Base-by-base conservation (phyloP, 2,329 filamentous ascomycete species). In the Sarocladium oryzae region DNA sequence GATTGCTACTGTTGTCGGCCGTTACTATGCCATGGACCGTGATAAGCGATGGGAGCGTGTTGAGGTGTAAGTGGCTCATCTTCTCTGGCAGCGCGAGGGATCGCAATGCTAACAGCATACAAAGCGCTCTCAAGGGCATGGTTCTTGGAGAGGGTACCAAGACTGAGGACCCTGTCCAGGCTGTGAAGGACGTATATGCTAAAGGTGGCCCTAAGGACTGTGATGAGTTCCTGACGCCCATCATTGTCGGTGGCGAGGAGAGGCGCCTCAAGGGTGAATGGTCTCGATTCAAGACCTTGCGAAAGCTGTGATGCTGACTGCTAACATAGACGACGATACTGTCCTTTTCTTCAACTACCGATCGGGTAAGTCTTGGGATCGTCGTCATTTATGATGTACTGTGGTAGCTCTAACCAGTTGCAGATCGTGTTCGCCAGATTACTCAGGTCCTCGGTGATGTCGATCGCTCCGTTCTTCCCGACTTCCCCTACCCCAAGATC, bases 301-400 rank as follows among this genome's bases (percentile, higher is more conserved):
- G 10, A n/a, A 48, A 28, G 30, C 4, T 24, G 15, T 50, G 11
- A n/a, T 28, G 9, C 21, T 51, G 4, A 35, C 21, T 13, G 26
- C 7, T 9, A 7, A 23, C 18, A 11, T 57, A 90, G 90, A 97
- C 65, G 79, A 87, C 59, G 93, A 99, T 66, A 92, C 89, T 51
- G 81, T 97, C 63, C 97, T 97, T 82, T 97, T 97, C 83, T 99
- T 99, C 88, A 99, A 99, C 84, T 99, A 99, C 80, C 89, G 93
- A 64, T 97, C 93, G 53, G 54, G 51, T 53, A 46, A 18, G 45
- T 48, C 28, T 30, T 30, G 28, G 28, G 13, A 6, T n/a, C 32
- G 16, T 7, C 16, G 16, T 5, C 15, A 11, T 24, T 23, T 4
- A 28, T 16, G 41, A 46, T 20, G 3, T 24, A 4, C 24, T 21